These are phyloP conservation scores for Blastobotrys apis DNA, from an alignment of 1,139 yeast species.

Conservation along the genomic window DNA sequence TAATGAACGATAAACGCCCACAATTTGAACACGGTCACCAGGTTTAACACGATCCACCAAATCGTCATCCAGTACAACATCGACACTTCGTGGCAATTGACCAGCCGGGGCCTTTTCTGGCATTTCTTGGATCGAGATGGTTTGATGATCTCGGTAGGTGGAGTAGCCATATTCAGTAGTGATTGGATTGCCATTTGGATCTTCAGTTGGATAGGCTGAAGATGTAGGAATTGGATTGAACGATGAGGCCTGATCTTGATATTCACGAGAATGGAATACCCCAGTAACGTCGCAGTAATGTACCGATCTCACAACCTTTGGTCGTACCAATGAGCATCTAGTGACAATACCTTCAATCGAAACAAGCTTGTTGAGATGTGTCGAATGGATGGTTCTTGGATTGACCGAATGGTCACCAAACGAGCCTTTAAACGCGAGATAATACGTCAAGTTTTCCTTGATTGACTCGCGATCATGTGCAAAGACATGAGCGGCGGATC, in stretches of 20 bases:
- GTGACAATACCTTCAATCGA: constrained; percentile 96
- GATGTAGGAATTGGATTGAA: constrained; percentile 81
- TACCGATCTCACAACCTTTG: constrained; percentile 86
- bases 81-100: constrained; percentile 89
- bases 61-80: constrained; percentile 88
- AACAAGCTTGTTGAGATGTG: constrained; percentile 72
- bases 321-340: constrained; percentile 86
- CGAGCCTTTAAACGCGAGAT: constrained; percentile 82
- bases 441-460: constrained; percentile 62
- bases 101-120: constrained; percentile 99
- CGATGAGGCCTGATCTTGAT: constrained; percentile 88
- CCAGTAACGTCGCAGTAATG: constrained; percentile 88
- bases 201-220: constrained; percentile 91
- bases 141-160: constrained; percentile 91
- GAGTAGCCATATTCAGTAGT: constrained; percentile 91
- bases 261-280: constrained; percentile 84
- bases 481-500: constrained; percentile 60
- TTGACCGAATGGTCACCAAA: constrained; percentile 85
- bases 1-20: constrained; percentile 88
- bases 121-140: constrained; percentile 92
- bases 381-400: constrained; percentile 81
- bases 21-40: constrained; percentile 92
- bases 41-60: constrained; percentile 90
- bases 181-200: constrained; percentile 81
- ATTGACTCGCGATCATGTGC: constrained; percentile 43